A percentile compares a stretch with the other conserved stretches of the same genome.
These are phyloP conservation scores for Candida saitoana DNA, from an alignment of 805 yeast species.

Conservation along the genomic window DNA sequence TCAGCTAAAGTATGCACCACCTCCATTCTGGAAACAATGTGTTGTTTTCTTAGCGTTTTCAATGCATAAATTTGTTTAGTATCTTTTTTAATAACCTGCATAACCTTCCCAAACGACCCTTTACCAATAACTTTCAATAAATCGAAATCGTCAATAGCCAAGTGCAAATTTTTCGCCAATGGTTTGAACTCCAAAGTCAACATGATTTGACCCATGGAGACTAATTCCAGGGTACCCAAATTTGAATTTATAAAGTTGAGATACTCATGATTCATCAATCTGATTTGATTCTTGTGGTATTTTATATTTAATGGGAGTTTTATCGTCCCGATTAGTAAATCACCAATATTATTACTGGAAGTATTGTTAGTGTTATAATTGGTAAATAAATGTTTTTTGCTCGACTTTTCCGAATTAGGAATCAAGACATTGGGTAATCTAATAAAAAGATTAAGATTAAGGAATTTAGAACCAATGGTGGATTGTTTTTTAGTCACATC, in stretches of 20 bases:
- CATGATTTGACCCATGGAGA: slow-evolving; percentile 48
- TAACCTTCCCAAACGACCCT: slow-evolving; percentile 97
- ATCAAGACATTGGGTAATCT: slow-evolving; percentile 66
- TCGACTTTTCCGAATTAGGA: slow-evolving; percentile 35
- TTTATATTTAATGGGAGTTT: slow-evolving; percentile 57
- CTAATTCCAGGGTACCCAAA: slow-evolving; percentile 33
- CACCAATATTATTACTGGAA: slow-evolving; percentile 46
- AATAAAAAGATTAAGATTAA: slow-evolving; percentile 75
- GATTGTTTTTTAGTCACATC: slow-evolving; percentile 56
- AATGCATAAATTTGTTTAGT: slow-evolving; percentile 92
- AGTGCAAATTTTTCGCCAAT: slow-evolving; percentile 50
- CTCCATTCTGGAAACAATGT: slow-evolving; percentile 89
- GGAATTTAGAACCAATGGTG: slow-evolving; percentile 41
- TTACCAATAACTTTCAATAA: slow-evolving; percentile 93
- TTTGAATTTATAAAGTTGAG: slow-evolving; percentile 35
- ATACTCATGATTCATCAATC: slow-evolving; percentile 62
- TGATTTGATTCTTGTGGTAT: slow-evolving; percentile 43
- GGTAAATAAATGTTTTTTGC: slow-evolving; percentile 28
- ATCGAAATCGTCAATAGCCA: slow-evolving; percentile 89
- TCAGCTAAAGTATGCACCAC: slow-evolving; percentile 96
- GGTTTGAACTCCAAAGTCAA: slow-evolving; percentile 70
- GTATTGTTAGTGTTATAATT: slow-evolving; percentile 13
- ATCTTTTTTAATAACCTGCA: slow-evolving; percentile 96
- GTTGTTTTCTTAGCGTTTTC: slow-evolving; percentile 90
- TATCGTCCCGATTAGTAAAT: slow-evolving; percentile 71